phyloP scores from a whole-genome alignment of 2,329 filamentous ascomycete species.

The Bretziella fagacearum region DNA sequence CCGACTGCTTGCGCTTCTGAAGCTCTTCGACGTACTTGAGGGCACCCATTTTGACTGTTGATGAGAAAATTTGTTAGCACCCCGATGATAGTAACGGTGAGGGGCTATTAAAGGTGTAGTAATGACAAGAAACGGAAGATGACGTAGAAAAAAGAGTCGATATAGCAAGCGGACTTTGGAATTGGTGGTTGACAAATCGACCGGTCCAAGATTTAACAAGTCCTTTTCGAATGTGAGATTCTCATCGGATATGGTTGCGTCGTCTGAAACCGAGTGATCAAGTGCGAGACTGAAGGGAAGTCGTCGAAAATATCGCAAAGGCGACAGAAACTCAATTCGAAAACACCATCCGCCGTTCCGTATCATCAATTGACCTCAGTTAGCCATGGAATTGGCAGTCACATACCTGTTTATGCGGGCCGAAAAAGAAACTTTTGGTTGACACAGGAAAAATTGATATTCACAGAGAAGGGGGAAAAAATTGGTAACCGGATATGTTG shows the following conservation, averaged over 20 bases:
- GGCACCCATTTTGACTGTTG: constrained; percentile 77
- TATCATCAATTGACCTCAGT: neutral
- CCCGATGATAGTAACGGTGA: neutral
- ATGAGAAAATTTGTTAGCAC: neutral
- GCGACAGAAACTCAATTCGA: constrained; percentile 8
- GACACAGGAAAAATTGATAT: constrained; percentile 13
- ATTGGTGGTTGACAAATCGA: neutral
- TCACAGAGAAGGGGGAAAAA: constrained; percentile 6
- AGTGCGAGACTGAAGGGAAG: neutral
- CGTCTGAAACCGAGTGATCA: no score
- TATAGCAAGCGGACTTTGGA: neutral
- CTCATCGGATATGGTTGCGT: neutral
- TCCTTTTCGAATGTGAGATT: no score
- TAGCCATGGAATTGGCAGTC: neutral
- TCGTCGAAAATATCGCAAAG: neutral
- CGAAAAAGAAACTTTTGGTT: constrained; percentile 14
- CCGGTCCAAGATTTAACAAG: no score
- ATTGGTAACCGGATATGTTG: constrained; percentile 10
- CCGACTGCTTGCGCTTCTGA: constrained; percentile 99
- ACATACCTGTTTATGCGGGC: constrained; percentile 14
- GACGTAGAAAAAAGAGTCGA: neutral
- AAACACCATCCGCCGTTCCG: neutral
- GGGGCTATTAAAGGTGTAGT: neutral
- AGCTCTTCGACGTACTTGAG: constrained; percentile 99
- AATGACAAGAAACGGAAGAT: neutral